Percentiles rank a stretch among this genome's conserved stretches.
phyloP scores from a whole-genome alignment of 2,329 filamentous ascomycete genomes.

The Aspergillus candidus region DNA sequence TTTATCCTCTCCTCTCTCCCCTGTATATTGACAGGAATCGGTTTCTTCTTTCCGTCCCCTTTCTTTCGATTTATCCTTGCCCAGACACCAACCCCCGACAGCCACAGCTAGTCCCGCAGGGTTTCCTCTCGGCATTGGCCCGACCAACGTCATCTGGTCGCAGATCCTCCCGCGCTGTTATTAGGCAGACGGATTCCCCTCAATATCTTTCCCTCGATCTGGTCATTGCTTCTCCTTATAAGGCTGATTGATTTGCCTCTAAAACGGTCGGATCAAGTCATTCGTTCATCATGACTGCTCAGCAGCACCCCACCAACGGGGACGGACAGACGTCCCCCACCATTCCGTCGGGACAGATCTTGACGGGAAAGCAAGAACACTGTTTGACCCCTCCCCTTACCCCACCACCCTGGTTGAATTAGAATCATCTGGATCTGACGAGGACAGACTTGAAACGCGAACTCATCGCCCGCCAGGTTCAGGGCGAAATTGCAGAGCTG shows the following conservation, averaged over 20 bases:
- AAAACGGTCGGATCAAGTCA: slow-evolving; percentile 2
- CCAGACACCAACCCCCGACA: too few relatives aligned
- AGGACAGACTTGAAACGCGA: slow-evolving; percentile 84
- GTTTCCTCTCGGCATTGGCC: slow-evolving; percentile 13
- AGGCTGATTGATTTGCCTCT: background rate
- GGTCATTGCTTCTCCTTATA: slow-evolving; percentile 1
- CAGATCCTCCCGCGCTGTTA: slow-evolving; percentile 2
- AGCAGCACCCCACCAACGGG: slow-evolving; percentile 2
- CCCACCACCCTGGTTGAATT: background rate
- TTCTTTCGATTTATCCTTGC: background rate
- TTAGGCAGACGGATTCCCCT: slow-evolving; percentile 29
- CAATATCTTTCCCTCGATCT: slow-evolving; percentile 5
- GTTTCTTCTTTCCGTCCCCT: background rate
- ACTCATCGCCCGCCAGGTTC: slow-evolving; percentile 82
- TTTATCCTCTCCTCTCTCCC: too few relatives aligned
- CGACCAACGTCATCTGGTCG: slow-evolving; percentile 17
- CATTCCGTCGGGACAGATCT: slow-evolving; percentile 52
- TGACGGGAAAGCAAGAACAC: slow-evolving; percentile 97
- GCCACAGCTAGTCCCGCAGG: too few relatives aligned
- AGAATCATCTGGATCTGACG: slow-evolving; percentile 4
- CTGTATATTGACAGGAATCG: too few relatives aligned
- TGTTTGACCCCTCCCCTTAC: slow-evolving; percentile 51
- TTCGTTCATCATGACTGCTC: slow-evolving; percentile 10
- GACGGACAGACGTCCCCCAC: slow-evolving; percentile 12
- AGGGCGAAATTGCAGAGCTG: slow-evolving; percentile 84